These are phyloP conservation scores for Avena atlantica DNA, from an alignment of 176 grass and related monocot genomes.

Conservation along the genomic window DNA sequence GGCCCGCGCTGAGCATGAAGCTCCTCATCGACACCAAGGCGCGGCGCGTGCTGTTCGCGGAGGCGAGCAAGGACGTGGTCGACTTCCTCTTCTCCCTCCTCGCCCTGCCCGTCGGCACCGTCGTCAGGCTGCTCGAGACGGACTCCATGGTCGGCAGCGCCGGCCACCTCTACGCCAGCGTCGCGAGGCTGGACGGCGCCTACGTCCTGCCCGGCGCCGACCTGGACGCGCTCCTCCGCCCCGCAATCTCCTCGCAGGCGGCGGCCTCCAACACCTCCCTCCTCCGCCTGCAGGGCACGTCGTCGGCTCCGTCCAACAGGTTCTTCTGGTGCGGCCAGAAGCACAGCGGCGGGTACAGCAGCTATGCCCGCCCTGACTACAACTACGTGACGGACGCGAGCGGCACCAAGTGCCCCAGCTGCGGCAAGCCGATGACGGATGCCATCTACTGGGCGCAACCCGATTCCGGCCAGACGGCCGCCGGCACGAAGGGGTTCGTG, in stretches of 20 bases:
- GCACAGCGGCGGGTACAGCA: background rate
- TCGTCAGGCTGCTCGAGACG: background rate
- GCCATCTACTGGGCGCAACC: background rate
- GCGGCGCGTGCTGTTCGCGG: background rate
- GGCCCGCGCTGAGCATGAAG: constrained; percentile 9
- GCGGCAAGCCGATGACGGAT: background rate
- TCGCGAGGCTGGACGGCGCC: background rate
- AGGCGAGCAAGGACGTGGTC: no score
- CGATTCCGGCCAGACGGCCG: background rate
- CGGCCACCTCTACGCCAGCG: background rate
- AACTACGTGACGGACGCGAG: background rate
- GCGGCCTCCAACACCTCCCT: background rate
- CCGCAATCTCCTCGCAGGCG: background rate
- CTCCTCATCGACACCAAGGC: background rate
- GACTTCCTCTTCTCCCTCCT: background rate
- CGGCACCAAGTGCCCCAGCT: background rate
- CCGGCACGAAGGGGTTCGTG: constrained; percentile 46
- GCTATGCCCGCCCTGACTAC: background rate
- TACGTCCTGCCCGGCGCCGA: background rate
- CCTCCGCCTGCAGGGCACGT: background rate
- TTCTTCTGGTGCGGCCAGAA: background rate
- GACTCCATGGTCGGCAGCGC: background rate
- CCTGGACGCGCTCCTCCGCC: background rate
- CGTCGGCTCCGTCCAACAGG: background rate
- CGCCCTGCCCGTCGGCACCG: background rate